A percentile compares a stretch with the other conserved stretches of the same genome.
Evolutionary conservation across 2,329 filamentous ascomycete species (phyloP).

Genomic region (Orbilia quercus): DNA sequence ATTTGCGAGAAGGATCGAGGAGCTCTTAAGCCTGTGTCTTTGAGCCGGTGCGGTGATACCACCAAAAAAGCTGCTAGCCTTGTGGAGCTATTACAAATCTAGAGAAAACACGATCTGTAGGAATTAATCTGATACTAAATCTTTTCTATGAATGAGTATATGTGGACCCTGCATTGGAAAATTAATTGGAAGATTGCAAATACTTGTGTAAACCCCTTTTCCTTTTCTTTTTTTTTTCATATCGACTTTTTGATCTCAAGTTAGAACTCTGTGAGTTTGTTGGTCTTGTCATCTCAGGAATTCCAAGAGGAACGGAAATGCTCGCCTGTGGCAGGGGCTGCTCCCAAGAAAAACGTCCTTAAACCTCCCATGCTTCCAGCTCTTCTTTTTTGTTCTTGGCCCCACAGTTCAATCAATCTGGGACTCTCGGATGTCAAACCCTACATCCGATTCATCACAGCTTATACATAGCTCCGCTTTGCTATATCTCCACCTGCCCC

Average conservation of each 20-base stretch:
- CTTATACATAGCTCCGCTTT: conserved; percentile 26
- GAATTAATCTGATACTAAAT: conserved; percentile 40
- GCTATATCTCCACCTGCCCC: conserved; percentile 32
- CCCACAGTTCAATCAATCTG: conserved; percentile 37
- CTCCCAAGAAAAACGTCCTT: conserved; percentile 23
- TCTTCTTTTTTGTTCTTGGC: not conserved
- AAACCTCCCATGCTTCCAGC: conserved; percentile 5
- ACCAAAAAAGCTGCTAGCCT: not conserved
- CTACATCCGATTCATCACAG: conserved; percentile 32
- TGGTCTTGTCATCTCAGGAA: not conserved
- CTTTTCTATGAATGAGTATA: not conserved
- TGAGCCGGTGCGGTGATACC: too few relatives aligned
- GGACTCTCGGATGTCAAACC: conserved; percentile 37
- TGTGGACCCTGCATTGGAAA: conserved; percentile 14
- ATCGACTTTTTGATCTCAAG: not conserved
- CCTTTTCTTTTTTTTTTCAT: too few relatives aligned
- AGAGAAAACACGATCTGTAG: conserved; percentile 11
- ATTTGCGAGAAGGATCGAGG: too few relatives aligned
- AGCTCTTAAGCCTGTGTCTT: too few relatives aligned
- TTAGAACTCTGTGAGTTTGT: not conserved
- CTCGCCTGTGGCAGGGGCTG: conserved; percentile 1
- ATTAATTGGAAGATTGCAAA: conserved; percentile 30
- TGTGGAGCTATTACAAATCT: conserved; percentile 11
- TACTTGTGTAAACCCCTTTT: not conserved
- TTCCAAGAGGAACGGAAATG: not conserved